Conservation (phyloP, 768 basidiomycete species). For the Lactifluus hygrophoroides region DNA sequence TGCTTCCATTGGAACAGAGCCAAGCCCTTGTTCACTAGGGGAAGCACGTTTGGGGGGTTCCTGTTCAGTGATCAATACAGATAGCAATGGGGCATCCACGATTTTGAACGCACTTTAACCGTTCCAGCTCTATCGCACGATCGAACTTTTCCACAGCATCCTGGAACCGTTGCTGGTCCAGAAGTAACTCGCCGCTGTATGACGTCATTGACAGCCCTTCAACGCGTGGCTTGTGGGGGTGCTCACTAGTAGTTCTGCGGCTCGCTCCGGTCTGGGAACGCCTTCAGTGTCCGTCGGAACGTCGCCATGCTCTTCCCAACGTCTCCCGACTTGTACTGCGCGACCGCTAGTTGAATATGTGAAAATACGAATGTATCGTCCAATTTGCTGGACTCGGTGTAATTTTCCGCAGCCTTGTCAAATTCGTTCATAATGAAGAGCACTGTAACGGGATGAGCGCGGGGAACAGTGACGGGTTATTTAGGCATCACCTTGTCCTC, state of each 20-base stretch:
- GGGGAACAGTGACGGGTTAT: not conserved
- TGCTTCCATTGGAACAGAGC: constrained; percentile 94
- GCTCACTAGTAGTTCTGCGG: constrained; percentile 92
- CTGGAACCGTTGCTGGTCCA: constrained; percentile 83
- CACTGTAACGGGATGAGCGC: constrained; percentile 37
- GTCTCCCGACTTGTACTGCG: constrained; percentile 86
- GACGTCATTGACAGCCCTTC: not conserved
- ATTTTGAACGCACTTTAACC: constrained; percentile 44
- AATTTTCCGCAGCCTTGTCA: constrained; percentile 78
- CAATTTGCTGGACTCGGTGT: constrained; percentile 79
- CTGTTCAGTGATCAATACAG: constrained; percentile 22
- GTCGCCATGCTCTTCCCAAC: constrained; percentile 78
- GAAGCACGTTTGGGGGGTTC: constrained; percentile 69
- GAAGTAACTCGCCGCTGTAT: constrained; percentile 79
- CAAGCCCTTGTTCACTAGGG: constrained; percentile 96
- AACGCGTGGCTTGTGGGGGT: not conserved
- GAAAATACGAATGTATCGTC: constrained; percentile 90
- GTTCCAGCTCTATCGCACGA: constrained; percentile 81
- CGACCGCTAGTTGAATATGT: constrained; percentile 95
- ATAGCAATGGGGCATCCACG: not conserved
- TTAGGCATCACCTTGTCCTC: constrained; percentile 70
- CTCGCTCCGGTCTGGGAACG: constrained; percentile 82
- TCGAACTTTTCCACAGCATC: constrained; percentile 94
- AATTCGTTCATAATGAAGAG: constrained; percentile 94
- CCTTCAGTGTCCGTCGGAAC: constrained; percentile 76